phyloP scores from a whole-genome alignment of 345 rosid genomes.

The Cardamine chenopodiifolia region DNA sequence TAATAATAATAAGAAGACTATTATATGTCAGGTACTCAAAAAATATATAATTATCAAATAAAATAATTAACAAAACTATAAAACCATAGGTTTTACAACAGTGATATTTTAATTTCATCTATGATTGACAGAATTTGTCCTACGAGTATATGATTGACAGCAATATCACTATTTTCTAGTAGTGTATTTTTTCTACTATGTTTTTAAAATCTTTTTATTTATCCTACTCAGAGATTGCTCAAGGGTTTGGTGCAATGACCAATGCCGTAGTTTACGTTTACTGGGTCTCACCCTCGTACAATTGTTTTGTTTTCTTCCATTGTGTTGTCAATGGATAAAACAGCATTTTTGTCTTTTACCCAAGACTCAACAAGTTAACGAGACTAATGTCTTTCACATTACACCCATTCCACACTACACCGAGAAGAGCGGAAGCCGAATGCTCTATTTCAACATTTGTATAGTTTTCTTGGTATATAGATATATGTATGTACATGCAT shows the following conservation, averaged over 20 bases:
- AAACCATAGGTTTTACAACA: too few species aligned
- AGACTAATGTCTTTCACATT: conserved; percentile 28
- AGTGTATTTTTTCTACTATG: too few species aligned
- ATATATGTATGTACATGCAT: not conserved
- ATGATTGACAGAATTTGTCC: not conserved
- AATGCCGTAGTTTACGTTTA: conserved; percentile 13
- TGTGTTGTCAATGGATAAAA: conserved; percentile 22
- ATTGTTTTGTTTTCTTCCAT: conserved; percentile 21
- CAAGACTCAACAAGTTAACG: conserved; percentile 3
- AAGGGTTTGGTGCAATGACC: conserved; percentile 17
- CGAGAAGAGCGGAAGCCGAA: conserved; percentile 32
- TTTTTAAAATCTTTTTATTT: not conserved
- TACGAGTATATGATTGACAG: not conserved
- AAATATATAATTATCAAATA: too few species aligned
- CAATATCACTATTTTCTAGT: not conserved
- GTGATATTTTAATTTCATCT: too few species aligned
- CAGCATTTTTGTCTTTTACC: conserved; percentile 37
- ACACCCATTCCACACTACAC: conserved; percentile 28
- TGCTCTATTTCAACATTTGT: conserved; percentile 16
- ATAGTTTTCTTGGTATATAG: not conserved
- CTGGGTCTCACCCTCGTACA: conserved; percentile 1
- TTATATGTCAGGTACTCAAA: not conserved
- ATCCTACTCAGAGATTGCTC: not conserved
- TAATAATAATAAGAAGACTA: not conserved
- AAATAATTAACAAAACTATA: too few species aligned